These are phyloP conservation scores for Liriodendron chinense DNA, from an alignment of 164 flowering plant genomes.

Conservation along the genomic window DNA sequence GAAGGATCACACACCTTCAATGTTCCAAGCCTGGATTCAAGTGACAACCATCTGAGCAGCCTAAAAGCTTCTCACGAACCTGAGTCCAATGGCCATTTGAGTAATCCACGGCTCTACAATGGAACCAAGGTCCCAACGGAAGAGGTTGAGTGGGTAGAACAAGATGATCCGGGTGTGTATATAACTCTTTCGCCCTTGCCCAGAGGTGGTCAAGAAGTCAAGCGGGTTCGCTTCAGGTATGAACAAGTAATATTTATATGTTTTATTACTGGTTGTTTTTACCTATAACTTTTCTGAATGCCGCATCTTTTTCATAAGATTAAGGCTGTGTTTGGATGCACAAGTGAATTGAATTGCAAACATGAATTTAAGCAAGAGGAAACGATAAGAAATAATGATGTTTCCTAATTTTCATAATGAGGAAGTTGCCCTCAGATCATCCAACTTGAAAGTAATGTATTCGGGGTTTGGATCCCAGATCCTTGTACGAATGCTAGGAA, in stretches of 20 bases:
- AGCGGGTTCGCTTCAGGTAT: constrained; percentile 94
- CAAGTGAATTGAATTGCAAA: neutral
- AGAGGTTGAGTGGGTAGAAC: constrained; percentile 57
- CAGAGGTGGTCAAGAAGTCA: constrained; percentile 68
- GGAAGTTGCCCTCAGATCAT: no score
- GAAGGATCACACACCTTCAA: constrained; percentile 24
- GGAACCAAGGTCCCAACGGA: constrained; percentile 38
- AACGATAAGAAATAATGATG: neutral
- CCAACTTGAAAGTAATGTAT: no score
- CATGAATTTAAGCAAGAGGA: neutral
- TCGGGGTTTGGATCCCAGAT: no score
- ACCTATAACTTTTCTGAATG: no score
- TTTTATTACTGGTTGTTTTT: neutral
- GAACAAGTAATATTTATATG: neutral
- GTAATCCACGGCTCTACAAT: constrained; percentile 21
- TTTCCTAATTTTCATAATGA: neutral
- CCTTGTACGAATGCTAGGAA: no score
- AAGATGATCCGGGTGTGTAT: constrained; percentile 84
- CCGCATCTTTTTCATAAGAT: no score
- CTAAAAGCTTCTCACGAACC: constrained; percentile 23
- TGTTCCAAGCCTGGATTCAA: constrained; percentile 6
- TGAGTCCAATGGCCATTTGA: constrained; percentile 29
- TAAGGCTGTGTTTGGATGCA: neutral
- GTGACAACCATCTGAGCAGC: constrained; percentile 28
- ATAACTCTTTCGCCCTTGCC: constrained; percentile 56